These are phyloP conservation scores for Aurinia saxatilis DNA, from an alignment of 345 rosid species.

Conservation along the genomic window DNA sequence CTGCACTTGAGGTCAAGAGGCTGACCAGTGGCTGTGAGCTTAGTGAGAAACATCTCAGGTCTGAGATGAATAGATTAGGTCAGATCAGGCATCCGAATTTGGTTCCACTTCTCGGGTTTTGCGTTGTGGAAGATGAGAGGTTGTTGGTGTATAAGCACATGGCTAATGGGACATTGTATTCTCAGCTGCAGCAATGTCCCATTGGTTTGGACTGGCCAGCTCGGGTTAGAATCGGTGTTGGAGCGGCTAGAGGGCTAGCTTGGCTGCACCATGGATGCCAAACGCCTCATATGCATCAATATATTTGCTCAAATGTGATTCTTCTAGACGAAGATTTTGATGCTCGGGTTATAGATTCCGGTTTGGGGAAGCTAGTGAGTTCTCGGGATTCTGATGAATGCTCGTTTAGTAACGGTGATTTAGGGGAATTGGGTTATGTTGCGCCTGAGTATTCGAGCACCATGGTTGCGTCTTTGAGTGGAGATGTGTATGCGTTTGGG, in stretches of 20 bases:
- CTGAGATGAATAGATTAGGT: slow-evolving; percentile 51
- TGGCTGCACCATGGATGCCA: slow-evolving; percentile 60
- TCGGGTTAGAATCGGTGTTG: slow-evolving; percentile 44
- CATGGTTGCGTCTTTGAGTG: slow-evolving; percentile 42
- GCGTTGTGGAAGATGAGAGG: slow-evolving; percentile 48
- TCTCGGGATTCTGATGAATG: slow-evolving; percentile 37
- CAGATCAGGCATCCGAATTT: slow-evolving; percentile 57
- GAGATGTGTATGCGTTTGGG: slow-evolving; percentile 56
- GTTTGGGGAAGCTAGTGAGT: slow-evolving; percentile 40
- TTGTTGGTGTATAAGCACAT: slow-evolving; percentile 44
- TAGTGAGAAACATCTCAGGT: slow-evolving; percentile 46
- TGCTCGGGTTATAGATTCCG: slow-evolving; percentile 45
- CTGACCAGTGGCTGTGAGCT: slow-evolving; percentile 35
- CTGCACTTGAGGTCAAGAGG: slow-evolving; percentile 51
- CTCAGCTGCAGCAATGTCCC: slow-evolving; percentile 26
- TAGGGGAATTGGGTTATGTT: slow-evolving; percentile 43
- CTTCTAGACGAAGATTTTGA: slow-evolving; percentile 54
- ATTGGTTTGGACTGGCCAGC: slow-evolving; percentile 40
- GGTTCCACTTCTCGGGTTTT: slow-evolving; percentile 57
- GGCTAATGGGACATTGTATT: slow-evolving; percentile 44
- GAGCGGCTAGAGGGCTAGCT: slow-evolving; percentile 56
- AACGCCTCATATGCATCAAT: slow-evolving; percentile 34
- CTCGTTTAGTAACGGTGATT: slow-evolving; percentile 33
- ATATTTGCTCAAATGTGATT: slow-evolving; percentile 47
- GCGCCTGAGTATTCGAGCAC: slow-evolving; percentile 48